Evolutionary conservation across 1,139 yeast genomes (phyloP).

Genomic region (Geotrichum reessii): DNA sequence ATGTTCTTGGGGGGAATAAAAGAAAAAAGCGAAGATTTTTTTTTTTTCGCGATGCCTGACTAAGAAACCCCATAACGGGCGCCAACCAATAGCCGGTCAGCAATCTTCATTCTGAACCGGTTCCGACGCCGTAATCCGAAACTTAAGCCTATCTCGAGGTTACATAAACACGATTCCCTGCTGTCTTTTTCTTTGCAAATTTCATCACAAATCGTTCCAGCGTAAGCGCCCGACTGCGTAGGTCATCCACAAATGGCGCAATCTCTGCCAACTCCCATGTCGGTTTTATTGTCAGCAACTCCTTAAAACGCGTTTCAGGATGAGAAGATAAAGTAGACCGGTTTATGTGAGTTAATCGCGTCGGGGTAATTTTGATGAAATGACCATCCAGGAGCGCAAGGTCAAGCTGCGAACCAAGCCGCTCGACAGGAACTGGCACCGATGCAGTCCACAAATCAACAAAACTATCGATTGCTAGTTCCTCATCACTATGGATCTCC

Average conservation of each 20-base stretch:
- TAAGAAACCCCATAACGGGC: background rate
- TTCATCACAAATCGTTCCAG: conserved; percentile 69
- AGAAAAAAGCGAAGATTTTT: background rate
- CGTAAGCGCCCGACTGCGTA: conserved; percentile 52
- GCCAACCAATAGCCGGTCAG: background rate
- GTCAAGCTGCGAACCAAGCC: conserved; percentile 45
- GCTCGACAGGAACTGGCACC: conserved; percentile 23
- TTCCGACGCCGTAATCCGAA: background rate
- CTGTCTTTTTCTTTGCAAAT: conserved; percentile 60
- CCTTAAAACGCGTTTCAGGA: conserved; percentile 50
- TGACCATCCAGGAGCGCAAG: conserved; percentile 49
- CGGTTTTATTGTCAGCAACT: conserved; percentile 53
- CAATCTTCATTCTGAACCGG: background rate
- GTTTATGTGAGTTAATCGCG: conserved; percentile 50
- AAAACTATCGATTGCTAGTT: conserved; percentile 19
- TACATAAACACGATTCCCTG: conserved; percentile 40
- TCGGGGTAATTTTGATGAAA: conserved; percentile 45
- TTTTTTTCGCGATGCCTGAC: background rate
- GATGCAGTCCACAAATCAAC: conserved; percentile 24
- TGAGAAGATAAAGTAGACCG: conserved; percentile 46
- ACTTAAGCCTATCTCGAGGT: conserved; percentile 5
- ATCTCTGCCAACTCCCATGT: conserved; percentile 73
- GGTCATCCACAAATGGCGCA: conserved; percentile 56
- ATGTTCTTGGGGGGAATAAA: background rate
- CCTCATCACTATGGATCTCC: conserved; percentile 32